Base-by-base conservation (phyloP, 345 rosid genomes). In the Pseudoturritis turrita region DNA sequence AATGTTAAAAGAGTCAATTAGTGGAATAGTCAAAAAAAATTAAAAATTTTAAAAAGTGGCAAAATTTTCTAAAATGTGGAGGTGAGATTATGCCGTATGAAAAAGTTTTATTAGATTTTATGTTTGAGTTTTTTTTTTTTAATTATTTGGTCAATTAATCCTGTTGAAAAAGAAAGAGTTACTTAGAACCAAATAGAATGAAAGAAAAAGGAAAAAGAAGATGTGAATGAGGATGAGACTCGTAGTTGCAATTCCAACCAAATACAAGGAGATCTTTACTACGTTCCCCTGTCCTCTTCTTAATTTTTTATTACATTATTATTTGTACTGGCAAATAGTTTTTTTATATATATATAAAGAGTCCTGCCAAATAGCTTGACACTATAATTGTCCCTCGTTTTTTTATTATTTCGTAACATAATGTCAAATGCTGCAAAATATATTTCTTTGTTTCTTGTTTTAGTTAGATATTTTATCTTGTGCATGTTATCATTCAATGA, bases 171-270 rank as follows among this genome's bases (percentile, higher is more conserved):
- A n/a, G 7, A 17, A 12, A 11, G 4, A 61, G 18, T 40, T 19
- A 61, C 33, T 19, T 26, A 35, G 47, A 23, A 22, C 33, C 40
- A 23, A 41, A 62, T 41, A 62, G 15, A 63, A 62, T 3, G 26
- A 28, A 14, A 14, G 19, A 44, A 43, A 31, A 7, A 9, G n/a
- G 13, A 57, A 45, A 3, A 33, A 40, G 60, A 60, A 44, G 33
- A 33, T 75, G 79, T 68, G 79, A 44, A 75, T 64, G 79, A 68
- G 70, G 58, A 60, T 68, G 79, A 68, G 64, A 62, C 69, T 68
- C 70, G 79, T 75, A 17, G 74, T 41, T 68, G 79, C 74, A 53
- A 10, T 53, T 68, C 28, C 43, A n/a, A 75, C 74, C 74, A 75
- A 53, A 51, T 51, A 67, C 46, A 58, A 59, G 13, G 3, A 74